A percentile compares a stretch with the other conserved stretches of the same genome.
phyloP scores from a whole-genome alignment of 2,329 filamentous ascomycete species.

The Ophiostoma perfectum region DNA sequence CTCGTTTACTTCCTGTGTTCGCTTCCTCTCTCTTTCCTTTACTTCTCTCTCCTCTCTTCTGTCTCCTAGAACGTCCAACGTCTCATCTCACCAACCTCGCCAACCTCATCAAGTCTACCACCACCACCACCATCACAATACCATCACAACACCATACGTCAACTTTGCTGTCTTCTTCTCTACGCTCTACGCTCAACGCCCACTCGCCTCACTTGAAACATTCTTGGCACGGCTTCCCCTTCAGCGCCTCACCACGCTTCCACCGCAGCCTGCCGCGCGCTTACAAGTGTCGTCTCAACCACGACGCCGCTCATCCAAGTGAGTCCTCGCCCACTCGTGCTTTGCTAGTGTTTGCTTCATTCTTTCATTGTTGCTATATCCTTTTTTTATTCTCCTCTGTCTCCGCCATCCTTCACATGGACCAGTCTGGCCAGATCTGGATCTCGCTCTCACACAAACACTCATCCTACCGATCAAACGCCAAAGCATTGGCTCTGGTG shows the following conservation, averaged over 20 bases:
- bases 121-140: not conserved
- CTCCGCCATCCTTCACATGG: not conserved
- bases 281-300: constrained; percentile 11
- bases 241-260: not conserved
- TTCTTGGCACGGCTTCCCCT: not conserved
- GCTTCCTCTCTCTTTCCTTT: not conserved
- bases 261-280: constrained; percentile 7
- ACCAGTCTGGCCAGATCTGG: constrained; percentile 5
- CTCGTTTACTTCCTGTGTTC: not conserved
- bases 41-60: not conserved
- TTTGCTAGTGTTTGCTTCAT: too few relatives aligned
- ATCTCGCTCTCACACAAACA: not conserved
- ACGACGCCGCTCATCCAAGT: not conserved
- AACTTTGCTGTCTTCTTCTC: not conserved
- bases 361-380: too few relatives aligned
- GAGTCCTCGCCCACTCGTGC: not conserved
- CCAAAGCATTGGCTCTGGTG: constrained; percentile 10
- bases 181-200: not conserved
- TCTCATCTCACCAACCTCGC: not conserved
- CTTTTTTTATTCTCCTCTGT: not conserved
- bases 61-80: not conserved
- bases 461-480: too few relatives aligned
- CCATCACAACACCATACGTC: not conserved
- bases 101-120: not conserved
- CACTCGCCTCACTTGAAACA: not conserved